Conservation (phyloP, 352 stramenopile genomes). For the Phytophthora boehmeriae region DNA sequence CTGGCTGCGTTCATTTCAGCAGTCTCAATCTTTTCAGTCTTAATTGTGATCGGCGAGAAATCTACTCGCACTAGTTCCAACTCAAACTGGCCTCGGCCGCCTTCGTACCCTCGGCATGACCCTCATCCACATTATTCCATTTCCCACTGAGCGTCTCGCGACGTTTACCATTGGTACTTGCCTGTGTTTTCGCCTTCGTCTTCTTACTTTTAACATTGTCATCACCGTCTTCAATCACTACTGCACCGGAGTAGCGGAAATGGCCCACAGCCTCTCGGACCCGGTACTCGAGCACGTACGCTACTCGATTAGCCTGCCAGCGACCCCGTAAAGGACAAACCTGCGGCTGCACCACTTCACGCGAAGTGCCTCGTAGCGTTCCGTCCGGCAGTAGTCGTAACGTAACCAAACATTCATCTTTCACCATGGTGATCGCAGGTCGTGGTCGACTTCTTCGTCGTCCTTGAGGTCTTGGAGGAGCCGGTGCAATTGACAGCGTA, state of each 20-base stretch:
- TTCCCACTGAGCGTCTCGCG: slow-evolving; percentile 48
- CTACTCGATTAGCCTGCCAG: slow-evolving; percentile 61
- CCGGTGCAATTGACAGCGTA: slow-evolving; percentile 11
- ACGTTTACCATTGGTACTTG: slow-evolving; percentile 13
- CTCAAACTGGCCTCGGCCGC: slow-evolving; percentile 64
- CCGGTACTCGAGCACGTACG: slow-evolving; percentile 65
- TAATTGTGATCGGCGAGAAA: slow-evolving; percentile 23
- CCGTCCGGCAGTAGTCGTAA: slow-evolving; percentile 62
- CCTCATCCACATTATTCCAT: slow-evolving; percentile 68
- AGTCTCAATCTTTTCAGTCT: slow-evolving; percentile 21
- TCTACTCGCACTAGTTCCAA: slow-evolving; percentile 49
- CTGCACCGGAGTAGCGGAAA: slow-evolving; percentile 65
- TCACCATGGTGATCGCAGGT: slow-evolving; percentile 19
- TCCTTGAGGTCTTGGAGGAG: slow-evolving; percentile 16
- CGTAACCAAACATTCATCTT: slow-evolving; percentile 72
- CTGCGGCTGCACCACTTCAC: slow-evolving; percentile 67
- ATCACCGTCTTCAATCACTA: slow-evolving; percentile 32
- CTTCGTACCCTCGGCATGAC: slow-evolving; percentile 53
- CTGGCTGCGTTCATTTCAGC: background rate
- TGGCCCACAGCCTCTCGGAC: slow-evolving; percentile 68
- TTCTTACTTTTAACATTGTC: slow-evolving; percentile 3
- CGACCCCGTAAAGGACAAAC: slow-evolving; percentile 51
- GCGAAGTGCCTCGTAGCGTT: slow-evolving; percentile 54
- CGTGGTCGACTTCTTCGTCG: slow-evolving; percentile 10
- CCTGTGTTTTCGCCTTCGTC: slow-evolving; percentile 11